These are phyloP conservation scores for Dalbergia oliveri DNA, from an alignment of 306 rosid species.

Conservation along the genomic window DNA sequence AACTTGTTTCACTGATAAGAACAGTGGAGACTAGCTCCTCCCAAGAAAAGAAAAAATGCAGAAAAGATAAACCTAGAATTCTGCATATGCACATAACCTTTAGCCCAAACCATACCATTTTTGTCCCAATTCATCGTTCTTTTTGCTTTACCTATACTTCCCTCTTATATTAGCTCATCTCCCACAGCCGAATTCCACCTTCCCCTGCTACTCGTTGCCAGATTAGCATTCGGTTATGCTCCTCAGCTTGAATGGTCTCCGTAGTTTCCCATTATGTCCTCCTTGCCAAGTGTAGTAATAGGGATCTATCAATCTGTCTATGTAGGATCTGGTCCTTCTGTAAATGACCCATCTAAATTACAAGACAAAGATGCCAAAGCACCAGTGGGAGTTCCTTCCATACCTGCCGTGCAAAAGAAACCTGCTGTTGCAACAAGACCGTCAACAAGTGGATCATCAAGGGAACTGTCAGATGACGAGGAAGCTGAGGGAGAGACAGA, in stretches of 20 bases:
- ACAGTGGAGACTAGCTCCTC: not conserved
- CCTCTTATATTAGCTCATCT: not conserved
- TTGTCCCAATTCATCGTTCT: not conserved
- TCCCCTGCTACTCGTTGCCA: not conserved
- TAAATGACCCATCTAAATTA: constrained; percentile 64
- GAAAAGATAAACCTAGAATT: not conserved
- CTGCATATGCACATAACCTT: not conserved
- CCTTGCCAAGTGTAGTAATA: not conserved
- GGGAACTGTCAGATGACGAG: constrained; percentile 86
- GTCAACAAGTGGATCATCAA: constrained; percentile 88
- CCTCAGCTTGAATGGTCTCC: not conserved
- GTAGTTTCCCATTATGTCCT: not conserved
- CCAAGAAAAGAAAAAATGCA: not conserved
- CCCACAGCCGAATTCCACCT: not conserved
- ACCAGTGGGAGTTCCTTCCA: constrained; percentile 55
- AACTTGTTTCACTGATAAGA: not conserved
- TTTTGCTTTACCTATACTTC: not conserved
- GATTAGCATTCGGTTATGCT: not conserved
- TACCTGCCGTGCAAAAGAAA: constrained; percentile 60
- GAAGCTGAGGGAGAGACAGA: constrained; percentile 86
- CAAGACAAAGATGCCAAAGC: constrained; percentile 70
- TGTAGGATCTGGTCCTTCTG: constrained; percentile 64
- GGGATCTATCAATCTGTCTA: constrained; percentile 27
- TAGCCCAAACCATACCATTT: not conserved
- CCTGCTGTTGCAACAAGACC: constrained; percentile 55